Evolutionary conservation across 2,329 filamentous ascomycete genomes (phyloP).

Genomic region (Metarhizium guizhouense): DNA sequence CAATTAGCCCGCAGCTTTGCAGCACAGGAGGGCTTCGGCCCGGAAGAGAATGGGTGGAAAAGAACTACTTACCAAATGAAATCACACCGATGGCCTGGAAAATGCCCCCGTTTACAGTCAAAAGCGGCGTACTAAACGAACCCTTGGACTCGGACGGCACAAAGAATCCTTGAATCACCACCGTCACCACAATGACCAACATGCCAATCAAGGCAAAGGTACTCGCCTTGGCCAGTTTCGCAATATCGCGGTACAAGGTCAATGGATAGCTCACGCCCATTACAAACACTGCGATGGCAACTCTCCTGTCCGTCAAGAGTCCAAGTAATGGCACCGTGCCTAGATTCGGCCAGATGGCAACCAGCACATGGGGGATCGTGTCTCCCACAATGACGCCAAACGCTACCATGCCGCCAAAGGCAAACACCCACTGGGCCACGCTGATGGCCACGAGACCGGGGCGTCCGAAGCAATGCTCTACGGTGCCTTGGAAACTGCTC

Average conservation of each 20-base stretch:
- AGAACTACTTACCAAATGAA: conserved; percentile 65
- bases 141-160: conserved; percentile 67
- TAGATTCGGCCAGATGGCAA: conserved; percentile 72
- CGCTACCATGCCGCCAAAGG: conserved; percentile 96
- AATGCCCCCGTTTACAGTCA: conserved; percentile 78
- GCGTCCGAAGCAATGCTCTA: conserved; percentile 89
- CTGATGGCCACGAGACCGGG: conserved; percentile 80
- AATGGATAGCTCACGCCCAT: conserved; percentile 82
- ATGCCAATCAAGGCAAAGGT: conserved; percentile 90
- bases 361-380: conserved; percentile 84
- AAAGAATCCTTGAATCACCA: conserved; percentile 72
- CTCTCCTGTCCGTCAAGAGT: conserved; percentile 70
- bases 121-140: conserved; percentile 55
- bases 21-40: not conserved
- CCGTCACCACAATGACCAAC: conserved; percentile 78
- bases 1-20: not conserved
- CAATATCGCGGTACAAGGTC: conserved; percentile 91
- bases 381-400: conserved; percentile 97
- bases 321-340: conserved; percentile 66
- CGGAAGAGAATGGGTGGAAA: not conserved
- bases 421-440: conserved; percentile 94
- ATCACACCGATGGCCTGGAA: conserved; percentile 97
- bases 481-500: conserved; percentile 89
- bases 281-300: conserved; percentile 81
- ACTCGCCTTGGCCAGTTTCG: conserved; percentile 95